These are phyloP conservation scores for Tolypocladium paradoxum DNA, from an alignment of 2,329 filamentous ascomycete genomes.

Conservation along the genomic window DNA sequence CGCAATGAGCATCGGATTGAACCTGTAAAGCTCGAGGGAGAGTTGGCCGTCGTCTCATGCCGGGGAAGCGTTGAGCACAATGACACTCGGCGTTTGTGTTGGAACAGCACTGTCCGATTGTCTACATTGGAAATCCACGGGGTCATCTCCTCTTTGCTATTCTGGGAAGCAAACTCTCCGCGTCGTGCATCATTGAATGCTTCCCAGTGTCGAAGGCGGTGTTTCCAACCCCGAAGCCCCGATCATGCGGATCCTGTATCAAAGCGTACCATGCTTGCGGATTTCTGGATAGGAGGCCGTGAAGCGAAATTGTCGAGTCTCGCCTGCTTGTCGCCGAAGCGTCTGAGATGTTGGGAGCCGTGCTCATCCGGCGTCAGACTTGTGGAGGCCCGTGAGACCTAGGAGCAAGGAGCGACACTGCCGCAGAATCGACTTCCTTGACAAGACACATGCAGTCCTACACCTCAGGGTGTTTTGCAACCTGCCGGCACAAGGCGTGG, in stretches of 20 bases:
- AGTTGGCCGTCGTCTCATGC: not conserved
- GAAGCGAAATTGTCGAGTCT: not conserved
- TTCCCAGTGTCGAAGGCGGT: not conserved
- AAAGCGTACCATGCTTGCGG: not conserved
- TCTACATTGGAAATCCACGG: not conserved
- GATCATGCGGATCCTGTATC: not conserved
- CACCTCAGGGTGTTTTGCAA: not conserved
- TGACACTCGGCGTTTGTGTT: not conserved
- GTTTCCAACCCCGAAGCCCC: not conserved
- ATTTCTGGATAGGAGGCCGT: not conserved
- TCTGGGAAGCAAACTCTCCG: not conserved
- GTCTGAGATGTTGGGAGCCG: not conserved
- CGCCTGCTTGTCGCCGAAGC: not conserved
- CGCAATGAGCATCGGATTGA: not conserved
- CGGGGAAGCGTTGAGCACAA: not conserved
- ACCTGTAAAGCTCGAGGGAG: not conserved
- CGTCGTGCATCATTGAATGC: too few species aligned
- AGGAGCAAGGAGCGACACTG: not conserved
- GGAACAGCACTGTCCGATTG: not conserved
- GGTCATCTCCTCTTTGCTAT: not conserved
- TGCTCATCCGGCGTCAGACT: not conserved
- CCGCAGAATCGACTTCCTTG: not conserved
- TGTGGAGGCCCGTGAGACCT: not conserved
- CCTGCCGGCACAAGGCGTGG: not conserved
- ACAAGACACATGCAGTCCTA: not conserved